These are phyloP conservation scores for Podaxis rugospora DNA, from an alignment of 768 basidiomycete genomes.

Conservation along the genomic window DNA sequence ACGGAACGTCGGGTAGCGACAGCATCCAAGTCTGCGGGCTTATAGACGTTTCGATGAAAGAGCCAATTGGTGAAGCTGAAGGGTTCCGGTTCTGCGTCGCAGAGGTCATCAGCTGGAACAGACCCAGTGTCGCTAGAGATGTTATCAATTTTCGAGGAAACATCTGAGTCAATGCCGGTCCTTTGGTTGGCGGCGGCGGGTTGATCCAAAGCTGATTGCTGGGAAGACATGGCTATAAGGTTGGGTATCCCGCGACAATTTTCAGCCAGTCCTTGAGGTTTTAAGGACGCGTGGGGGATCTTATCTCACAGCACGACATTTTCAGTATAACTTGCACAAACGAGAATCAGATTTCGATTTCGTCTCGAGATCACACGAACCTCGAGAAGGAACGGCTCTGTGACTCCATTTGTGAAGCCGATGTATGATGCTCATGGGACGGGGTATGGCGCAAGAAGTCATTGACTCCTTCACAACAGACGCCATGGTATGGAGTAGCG, in stretches of 20 bases:
- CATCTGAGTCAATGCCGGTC: neutral
- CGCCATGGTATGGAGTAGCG: neutral
- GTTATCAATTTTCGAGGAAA: neutral
- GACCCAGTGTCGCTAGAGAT: neutral
- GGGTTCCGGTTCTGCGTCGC: constrained; percentile 31
- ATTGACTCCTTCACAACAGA: neutral
- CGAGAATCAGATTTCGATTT: neutral
- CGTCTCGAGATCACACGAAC: neutral
- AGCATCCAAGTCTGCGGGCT: constrained; percentile 28
- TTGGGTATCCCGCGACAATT: neutral
- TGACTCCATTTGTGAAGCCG: neutral
- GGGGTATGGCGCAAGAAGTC: constrained; percentile 4
- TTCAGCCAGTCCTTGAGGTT: neutral
- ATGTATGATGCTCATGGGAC: neutral
- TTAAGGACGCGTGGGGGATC: neutral
- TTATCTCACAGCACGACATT: constrained; percentile 6
- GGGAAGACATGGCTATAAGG: neutral
- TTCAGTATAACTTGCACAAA: neutral
- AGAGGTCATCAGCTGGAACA: constrained; percentile 24
- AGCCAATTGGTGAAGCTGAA: constrained; percentile 32
- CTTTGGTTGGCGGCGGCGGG: neutral
- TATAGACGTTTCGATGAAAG: constrained; percentile 23
- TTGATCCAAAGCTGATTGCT: neutral
- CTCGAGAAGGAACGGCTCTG: neutral
- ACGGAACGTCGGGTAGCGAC: constrained; percentile 49